Evolutionary conservation across 2,329 filamentous ascomycete species (phyloP).

Genomic region (Ophiostoma ips): DNA sequence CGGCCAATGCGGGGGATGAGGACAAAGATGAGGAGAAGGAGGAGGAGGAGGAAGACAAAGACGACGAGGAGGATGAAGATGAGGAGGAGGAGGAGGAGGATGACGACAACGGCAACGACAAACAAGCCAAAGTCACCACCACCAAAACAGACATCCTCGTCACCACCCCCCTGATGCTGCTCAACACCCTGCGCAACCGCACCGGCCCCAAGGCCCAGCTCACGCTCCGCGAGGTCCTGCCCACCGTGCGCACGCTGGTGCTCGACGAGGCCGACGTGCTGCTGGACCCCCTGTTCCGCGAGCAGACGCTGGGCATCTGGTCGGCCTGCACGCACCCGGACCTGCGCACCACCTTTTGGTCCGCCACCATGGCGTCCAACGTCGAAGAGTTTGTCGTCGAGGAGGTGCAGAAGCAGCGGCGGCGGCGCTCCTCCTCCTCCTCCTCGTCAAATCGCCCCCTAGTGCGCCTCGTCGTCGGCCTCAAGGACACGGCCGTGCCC

Average conservation of each 20-base stretch:
- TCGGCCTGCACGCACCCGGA: slow-evolving; percentile 54
- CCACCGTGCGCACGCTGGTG: slow-evolving; percentile 59
- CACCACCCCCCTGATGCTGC: slow-evolving; percentile 63
- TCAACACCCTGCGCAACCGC: slow-evolving; percentile 50
- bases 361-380: slow-evolving; percentile 90
- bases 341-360: slow-evolving; percentile 78
- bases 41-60: slow-evolving; percentile 22
- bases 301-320: slow-evolving; percentile 80
- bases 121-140: slow-evolving; percentile 16
- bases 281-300: slow-evolving; percentile 76
- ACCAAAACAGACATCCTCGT: slow-evolving; percentile 70
- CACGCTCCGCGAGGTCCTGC: slow-evolving; percentile 31
- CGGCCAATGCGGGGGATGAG: slow-evolving; percentile 18
- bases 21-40: slow-evolving; percentile 18
- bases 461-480: slow-evolving; percentile 78
- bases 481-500: slow-evolving; percentile 91
- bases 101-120: not conserved
- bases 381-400: slow-evolving; percentile 66
- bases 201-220: slow-evolving; percentile 17
- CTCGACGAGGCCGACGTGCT: slow-evolving; percentile 94
- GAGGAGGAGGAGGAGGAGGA: not conserved
- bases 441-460: no score
- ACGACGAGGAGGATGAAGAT: not conserved
- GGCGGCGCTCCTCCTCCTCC: no score
- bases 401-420: slow-evolving; percentile 36